phyloP scores from a whole-genome alignment of 495 filamentous ascomycete genomes.

The Hyphodiscus hymeniophilus region DNA sequence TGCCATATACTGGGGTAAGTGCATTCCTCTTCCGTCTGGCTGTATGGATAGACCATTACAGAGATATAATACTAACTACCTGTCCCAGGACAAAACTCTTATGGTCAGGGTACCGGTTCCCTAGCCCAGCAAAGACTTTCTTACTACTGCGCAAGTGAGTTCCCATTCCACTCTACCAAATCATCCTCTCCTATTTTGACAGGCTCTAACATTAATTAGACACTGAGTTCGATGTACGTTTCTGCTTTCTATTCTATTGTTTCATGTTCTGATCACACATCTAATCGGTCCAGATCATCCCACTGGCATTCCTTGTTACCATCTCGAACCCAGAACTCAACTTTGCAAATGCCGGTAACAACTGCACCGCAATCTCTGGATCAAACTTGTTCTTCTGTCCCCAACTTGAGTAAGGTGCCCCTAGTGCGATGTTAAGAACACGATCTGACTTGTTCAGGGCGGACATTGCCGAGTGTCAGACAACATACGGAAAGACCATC shows the following conservation, averaged over 20 bases:
- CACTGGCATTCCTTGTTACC: conserved; percentile 51
- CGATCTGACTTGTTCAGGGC: conserved; percentile 6
- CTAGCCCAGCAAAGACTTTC: conserved; percentile 38
- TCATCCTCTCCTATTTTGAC: background rate
- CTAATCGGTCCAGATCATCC: conserved; percentile 39
- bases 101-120: conserved; percentile 30
- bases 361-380: conserved; percentile 48
- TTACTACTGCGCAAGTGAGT: conserved; percentile 47
- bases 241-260: background rate
- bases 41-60: background rate
- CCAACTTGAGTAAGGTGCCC: conserved; percentile 44
- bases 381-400: conserved; percentile 52
- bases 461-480: conserved; percentile 44
- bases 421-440: background rate
- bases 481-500: conserved; percentile 49
- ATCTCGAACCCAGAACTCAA: conserved; percentile 51
- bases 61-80: background rate
- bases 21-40: background rate
- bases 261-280: background rate
- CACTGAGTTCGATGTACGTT: conserved; percentile 24
- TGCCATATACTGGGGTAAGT: conserved; percentile 55
- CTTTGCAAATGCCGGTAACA: conserved; percentile 50
- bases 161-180: background rate
- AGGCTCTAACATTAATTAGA: conserved; percentile 15
- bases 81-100: conserved; percentile 41